phyloP scores from a whole-genome alignment of 31 red algal genomes.

The Porphyra umbilicalis region DNA sequence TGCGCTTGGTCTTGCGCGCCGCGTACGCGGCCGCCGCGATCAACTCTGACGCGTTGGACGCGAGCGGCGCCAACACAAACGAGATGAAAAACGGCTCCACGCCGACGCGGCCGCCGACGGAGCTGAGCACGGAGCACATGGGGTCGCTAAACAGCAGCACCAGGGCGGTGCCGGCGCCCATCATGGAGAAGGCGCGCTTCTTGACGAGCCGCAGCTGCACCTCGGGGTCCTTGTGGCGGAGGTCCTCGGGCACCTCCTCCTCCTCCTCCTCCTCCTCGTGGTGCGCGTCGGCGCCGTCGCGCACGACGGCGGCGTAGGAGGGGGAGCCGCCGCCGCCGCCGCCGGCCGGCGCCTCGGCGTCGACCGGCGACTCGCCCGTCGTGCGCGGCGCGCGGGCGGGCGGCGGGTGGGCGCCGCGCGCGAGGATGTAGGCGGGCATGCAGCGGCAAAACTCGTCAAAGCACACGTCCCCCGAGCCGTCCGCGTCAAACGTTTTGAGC shows the following conservation, averaged over 20 bases:
- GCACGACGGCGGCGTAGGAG: not conserved
- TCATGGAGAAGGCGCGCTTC: conserved; percentile 46
- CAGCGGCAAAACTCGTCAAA: conserved; percentile 47
- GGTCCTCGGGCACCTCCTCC: conserved; percentile 66
- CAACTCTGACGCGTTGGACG: conserved; percentile 75
- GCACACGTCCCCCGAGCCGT: conserved; percentile 31
- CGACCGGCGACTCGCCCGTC: too few species aligned
- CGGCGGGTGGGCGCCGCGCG: not conserved
- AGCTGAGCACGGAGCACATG: conserved; percentile 60
- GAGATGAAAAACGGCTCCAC: conserved; percentile 64
- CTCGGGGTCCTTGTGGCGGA: conserved; percentile 46
- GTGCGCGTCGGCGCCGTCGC: not conserved
- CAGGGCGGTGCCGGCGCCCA: conserved; percentile 47
- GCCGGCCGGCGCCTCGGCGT: not conserved
- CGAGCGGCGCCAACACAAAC: conserved; percentile 72
- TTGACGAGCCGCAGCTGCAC: conserved; percentile 35
- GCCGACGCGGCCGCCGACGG: conserved; percentile 50
- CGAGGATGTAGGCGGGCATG: conserved; percentile 54
- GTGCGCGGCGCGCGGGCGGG: not conserved
- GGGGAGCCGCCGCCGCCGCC: not conserved
- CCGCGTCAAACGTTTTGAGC: conserved; percentile 39
- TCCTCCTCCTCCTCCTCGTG: conserved; percentile 61
- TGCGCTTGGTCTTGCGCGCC: conserved; percentile 62
- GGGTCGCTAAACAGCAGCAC: conserved; percentile 76
- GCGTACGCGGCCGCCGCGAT: conserved; percentile 58